Evolutionary conservation across 176 grass and related monocot species (phyloP).

Genomic region (Triticum timopheevii): DNA sequence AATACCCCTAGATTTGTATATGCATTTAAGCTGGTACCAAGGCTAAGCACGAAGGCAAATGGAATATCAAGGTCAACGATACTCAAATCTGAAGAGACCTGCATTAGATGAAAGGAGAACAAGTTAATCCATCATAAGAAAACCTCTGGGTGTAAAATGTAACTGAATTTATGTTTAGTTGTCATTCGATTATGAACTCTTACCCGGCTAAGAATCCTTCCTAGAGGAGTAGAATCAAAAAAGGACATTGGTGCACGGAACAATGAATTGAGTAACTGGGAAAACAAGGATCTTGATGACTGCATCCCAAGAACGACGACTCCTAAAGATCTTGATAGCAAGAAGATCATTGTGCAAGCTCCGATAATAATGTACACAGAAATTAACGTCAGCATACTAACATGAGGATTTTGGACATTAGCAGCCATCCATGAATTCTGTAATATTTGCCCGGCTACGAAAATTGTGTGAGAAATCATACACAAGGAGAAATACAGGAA

Average conservation of each 20-base stretch:
- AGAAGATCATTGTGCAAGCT: slow-evolving; percentile 49
- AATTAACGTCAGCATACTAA: slow-evolving; percentile 67
- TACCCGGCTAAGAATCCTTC: slow-evolving; percentile 89
- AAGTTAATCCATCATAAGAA: neutral
- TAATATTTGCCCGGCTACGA: slow-evolving; percentile 70
- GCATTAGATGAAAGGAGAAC: slow-evolving; percentile 1
- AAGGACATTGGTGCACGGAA: slow-evolving; percentile 88
- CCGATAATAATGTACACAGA: slow-evolving; percentile 71
- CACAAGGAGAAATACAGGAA: slow-evolving; percentile 51
- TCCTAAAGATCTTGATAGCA: slow-evolving; percentile 58
- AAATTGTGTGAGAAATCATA: slow-evolving; percentile 53
- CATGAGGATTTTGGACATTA: slow-evolving; percentile 67
- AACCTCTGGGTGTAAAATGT: neutral
- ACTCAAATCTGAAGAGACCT: slow-evolving; percentile 88
- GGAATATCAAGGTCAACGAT: slow-evolving; percentile 90
- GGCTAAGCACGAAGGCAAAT: slow-evolving; percentile 55
- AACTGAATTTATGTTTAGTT: neutral
- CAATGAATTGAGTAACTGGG: slow-evolving; percentile 65
- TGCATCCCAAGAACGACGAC: slow-evolving; percentile 61
- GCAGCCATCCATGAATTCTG: slow-evolving; percentile 96
- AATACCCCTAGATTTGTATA: slow-evolving; percentile 82
- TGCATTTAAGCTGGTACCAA: slow-evolving; percentile 54
- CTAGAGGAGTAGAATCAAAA: slow-evolving; percentile 89
- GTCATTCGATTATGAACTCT: slow-evolving; percentile 22
- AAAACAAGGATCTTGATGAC: slow-evolving; percentile 87